Conservation (phyloP, 2,329 filamentous ascomycete species). For the Verticillium nonalfalfae region DNA sequence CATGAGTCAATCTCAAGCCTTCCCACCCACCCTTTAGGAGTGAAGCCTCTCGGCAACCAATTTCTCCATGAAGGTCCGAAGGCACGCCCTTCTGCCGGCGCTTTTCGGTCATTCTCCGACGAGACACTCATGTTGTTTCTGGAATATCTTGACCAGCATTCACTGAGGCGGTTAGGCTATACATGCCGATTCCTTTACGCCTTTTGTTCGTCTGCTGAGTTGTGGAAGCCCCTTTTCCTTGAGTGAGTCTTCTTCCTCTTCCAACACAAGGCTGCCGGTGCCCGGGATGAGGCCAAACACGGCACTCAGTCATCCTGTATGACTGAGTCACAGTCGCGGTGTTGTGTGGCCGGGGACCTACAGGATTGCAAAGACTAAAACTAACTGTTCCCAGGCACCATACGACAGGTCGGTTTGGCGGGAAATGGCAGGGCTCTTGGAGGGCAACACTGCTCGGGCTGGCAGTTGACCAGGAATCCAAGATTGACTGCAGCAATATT, state of each 20-base stretch:
- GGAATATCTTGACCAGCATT: constrained; percentile 62
- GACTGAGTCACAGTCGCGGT: not conserved
- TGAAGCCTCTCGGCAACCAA: constrained; percentile 85
- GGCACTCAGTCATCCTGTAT: not conserved
- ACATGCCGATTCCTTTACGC: constrained; percentile 85
- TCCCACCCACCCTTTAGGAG: constrained; percentile 68
- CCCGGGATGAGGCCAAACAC: not conserved
- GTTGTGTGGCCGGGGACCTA: constrained; percentile 5
- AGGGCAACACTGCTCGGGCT: constrained; percentile 68
- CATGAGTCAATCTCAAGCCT: not conserved
- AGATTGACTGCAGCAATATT: constrained; percentile 67
- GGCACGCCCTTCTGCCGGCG: constrained; percentile 60
- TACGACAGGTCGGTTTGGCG: constrained; percentile 16
- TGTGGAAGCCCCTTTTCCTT: constrained; percentile 83
- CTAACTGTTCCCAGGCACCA: not conserved
- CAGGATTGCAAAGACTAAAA: not conserved
- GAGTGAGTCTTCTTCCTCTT: constrained; percentile 53
- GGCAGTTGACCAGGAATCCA: constrained; percentile 39
- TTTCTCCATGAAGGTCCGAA: constrained; percentile 59
- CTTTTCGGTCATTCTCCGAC: constrained; percentile 66
- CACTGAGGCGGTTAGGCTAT: constrained; percentile 60
- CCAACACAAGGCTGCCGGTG: not conserved
- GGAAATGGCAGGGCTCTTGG: constrained; percentile 77
- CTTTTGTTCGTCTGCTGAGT: constrained; percentile 74
- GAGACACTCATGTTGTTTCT: constrained; percentile 71